phyloP scores from a whole-genome alignment of 495 filamentous ascomycete genomes.

The Xylaria venustula region DNA sequence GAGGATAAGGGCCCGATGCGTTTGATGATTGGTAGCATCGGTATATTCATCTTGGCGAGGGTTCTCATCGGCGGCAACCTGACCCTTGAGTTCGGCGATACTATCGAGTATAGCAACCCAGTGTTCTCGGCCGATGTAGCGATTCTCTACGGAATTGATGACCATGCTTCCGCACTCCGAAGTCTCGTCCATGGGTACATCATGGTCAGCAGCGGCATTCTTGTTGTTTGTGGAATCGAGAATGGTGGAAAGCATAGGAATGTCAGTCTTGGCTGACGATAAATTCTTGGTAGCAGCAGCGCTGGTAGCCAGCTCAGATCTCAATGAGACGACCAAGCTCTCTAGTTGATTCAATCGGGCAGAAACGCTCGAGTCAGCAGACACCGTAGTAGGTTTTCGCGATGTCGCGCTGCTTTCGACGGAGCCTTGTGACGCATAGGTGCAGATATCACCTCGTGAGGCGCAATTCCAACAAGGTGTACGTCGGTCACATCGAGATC shows the following conservation, averaged over 20 bases:
- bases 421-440: neutral
- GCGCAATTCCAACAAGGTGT: neutral
- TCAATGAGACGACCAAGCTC: neutral
- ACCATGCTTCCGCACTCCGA: neutral
- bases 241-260: neutral
- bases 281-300: neutral
- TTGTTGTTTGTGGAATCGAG: neutral
- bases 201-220: too few relatives aligned
- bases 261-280: neutral
- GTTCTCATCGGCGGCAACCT: neutral
- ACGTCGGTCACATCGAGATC: neutral
- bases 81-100: neutral
- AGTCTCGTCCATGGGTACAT: neutral
- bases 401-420: neutral
- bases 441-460: neutral
- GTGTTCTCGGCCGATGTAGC: neutral
- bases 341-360: neutral
- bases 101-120: neutral
- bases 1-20: neutral
- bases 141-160: neutral
- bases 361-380: neutral
- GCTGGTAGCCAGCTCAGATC: neutral
- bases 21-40: neutral
- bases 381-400: neutral
- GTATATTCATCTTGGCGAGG: neutral